phyloP scores from a whole-genome alignment of 2,329 filamentous ascomycete genomes.

The Fusarium setosum region DNA sequence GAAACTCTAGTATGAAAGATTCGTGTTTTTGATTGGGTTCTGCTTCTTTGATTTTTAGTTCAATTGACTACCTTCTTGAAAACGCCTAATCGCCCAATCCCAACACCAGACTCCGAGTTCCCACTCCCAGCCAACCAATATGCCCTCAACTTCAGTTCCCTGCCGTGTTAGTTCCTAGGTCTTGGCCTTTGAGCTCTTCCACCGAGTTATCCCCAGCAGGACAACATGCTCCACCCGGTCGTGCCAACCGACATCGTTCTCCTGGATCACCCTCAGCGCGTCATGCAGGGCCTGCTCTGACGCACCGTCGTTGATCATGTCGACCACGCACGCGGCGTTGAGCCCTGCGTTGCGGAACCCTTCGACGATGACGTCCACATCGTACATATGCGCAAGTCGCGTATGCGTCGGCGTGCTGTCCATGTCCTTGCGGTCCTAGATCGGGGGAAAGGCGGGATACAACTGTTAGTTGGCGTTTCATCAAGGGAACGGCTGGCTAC shows the following conservation, averaged over 20 bases:
- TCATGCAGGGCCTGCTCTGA: slow-evolving; percentile 30
- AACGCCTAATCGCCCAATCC: neutral
- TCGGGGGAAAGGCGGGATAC: neutral
- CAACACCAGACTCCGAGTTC: neutral
- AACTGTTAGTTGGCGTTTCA: slow-evolving; percentile 16
- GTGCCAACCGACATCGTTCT: slow-evolving; percentile 32
- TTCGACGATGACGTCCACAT: slow-evolving; percentile 33
- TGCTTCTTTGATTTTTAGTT: neutral
- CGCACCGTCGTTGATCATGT: slow-evolving; percentile 34
- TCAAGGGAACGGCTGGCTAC: slow-evolving; percentile 8
- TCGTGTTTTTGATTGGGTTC: neutral
- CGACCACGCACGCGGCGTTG: slow-evolving; percentile 32
- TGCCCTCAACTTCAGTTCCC: neutral
- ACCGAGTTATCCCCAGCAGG: slow-evolving; percentile 26
- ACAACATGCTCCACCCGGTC: slow-evolving; percentile 28
- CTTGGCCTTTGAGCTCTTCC: slow-evolving; percentile 12
- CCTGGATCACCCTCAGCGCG: slow-evolving; percentile 32
- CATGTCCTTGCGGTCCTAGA: slow-evolving; percentile 27
- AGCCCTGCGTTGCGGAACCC: slow-evolving; percentile 34
- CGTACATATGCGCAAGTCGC: slow-evolving; percentile 35
- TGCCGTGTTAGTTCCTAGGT: neutral
- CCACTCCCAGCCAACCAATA: neutral
- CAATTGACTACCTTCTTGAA: neutral
- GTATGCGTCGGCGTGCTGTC: slow-evolving; percentile 37
- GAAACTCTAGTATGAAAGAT: neutral